These are phyloP conservation scores for Discostella pseudostelligera DNA, from an alignment of 108 stramenopile genomes.

Conservation along the genomic window DNA sequence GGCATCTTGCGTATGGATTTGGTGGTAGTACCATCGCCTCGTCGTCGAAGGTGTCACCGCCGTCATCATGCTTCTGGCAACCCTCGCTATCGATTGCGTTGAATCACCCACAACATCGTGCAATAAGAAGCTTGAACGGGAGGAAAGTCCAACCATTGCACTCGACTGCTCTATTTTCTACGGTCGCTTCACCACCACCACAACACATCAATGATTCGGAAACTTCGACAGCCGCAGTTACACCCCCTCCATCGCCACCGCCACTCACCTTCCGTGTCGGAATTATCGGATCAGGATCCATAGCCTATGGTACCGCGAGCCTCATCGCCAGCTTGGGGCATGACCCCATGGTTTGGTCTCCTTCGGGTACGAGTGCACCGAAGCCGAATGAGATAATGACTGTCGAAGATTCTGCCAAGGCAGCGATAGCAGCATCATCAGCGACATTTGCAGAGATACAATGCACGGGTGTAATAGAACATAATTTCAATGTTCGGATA, in stretches of 20 bases:
- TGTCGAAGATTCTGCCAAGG: neutral
- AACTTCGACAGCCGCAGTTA: neutral
- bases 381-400: too few relatives aligned
- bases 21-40: neutral
- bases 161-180: too few relatives aligned
- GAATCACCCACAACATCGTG: too few relatives aligned
- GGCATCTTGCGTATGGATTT: neutral
- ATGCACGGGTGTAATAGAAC: constrained; percentile 49
- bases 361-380: constrained; percentile 50
- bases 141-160: too few relatives aligned
- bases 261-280: constrained; percentile 40
- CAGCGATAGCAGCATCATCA: neutral
- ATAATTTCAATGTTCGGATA: constrained; percentile 41
- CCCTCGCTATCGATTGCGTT: too few relatives aligned
- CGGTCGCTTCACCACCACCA: too few relatives aligned
- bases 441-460: constrained; percentile 5
- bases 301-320: constrained; percentile 60
- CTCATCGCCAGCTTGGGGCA: constrained; percentile 52
- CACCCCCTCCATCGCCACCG: neutral
- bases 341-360: constrained; percentile 70
- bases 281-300: constrained; percentile 61
- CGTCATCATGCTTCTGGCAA: neutral
- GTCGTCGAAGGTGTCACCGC: neutral
- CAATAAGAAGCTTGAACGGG: too few relatives aligned
- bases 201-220: too few relatives aligned